Conservation (phyloP, 1,284 basidiomycete genomes). For the Xerocomus amazonicus region DNA sequence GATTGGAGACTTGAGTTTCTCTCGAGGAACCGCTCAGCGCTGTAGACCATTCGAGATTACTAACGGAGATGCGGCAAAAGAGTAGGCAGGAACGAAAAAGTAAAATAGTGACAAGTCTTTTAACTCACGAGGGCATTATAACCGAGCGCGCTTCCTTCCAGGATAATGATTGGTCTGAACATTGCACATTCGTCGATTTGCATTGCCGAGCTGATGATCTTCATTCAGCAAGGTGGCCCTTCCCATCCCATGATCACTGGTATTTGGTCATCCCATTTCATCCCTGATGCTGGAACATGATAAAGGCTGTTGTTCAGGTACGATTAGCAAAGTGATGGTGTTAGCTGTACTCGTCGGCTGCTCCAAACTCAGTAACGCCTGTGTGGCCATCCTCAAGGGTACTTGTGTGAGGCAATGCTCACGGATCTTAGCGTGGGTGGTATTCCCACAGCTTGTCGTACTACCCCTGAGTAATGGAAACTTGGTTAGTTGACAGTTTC, state of each 20-base stretch:
- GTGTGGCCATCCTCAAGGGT: not conserved
- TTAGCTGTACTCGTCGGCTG: not conserved
- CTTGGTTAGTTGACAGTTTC: not conserved
- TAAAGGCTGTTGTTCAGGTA: constrained; percentile 6
- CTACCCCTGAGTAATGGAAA: not conserved
- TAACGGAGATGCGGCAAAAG: not conserved
- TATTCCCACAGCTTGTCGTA: constrained; percentile 9
- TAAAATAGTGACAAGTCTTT: constrained; percentile 8
- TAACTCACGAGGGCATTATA: constrained; percentile 10
- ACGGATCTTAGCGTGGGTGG: constrained; percentile 10
- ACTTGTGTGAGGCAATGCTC: not conserved
- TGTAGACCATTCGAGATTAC: constrained; percentile 13
- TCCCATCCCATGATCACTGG: not conserved
- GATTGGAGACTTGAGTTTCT: not conserved
- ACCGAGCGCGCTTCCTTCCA: constrained; percentile 7
- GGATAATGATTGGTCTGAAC: constrained; percentile 14
- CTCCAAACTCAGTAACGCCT: not conserved
- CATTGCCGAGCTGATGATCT: constrained; percentile 3
- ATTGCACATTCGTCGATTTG: constrained; percentile 23
- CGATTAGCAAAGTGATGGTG: not conserved
- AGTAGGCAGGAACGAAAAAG: constrained; percentile 2
- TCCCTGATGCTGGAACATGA: not conserved
- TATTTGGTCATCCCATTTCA: constrained; percentile 2
- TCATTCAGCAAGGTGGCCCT: not conserved
- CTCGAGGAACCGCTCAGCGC: constrained; percentile 4